phyloP scores from a whole-genome alignment of 2,329 filamentous ascomycete genomes.

The Cladobotryum protrusum region DNA sequence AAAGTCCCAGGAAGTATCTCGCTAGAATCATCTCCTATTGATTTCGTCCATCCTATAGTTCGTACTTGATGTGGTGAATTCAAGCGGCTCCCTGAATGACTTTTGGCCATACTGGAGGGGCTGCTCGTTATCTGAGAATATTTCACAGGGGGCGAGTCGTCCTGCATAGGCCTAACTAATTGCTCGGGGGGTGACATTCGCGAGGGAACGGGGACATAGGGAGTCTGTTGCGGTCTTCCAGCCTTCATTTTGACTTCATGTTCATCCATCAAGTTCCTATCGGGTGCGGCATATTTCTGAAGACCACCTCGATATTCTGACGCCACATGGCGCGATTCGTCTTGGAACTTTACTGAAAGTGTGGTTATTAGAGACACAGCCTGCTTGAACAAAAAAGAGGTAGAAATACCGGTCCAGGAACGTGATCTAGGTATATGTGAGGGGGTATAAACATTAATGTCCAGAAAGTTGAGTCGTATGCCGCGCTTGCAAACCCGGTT shows the following conservation, averaged over 20 bases:
- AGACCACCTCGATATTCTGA: conserved; percentile 81
- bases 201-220: not conserved
- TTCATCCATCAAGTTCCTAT: not conserved
- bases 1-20: not conserved
- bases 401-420: conserved; percentile 20
- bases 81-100: not conserved
- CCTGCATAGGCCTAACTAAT: not conserved
- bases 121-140: not conserved
- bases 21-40: not conserved
- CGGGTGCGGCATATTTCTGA: conserved; percentile 57
- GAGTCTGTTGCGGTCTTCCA: not conserved
- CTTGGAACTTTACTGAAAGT: conserved; percentile 65
- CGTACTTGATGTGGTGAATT: not conserved
- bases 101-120: not conserved
- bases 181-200: not conserved
- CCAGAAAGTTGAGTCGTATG: conserved; percentile 84
- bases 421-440: conserved; percentile 38
- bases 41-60: not conserved
- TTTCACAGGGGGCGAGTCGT: not conserved
- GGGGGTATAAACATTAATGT: conserved; percentile 66
- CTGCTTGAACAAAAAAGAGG: not conserved
- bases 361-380: not conserved
- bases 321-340: conserved; percentile 85
- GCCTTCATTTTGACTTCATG: not conserved
- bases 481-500: conserved; percentile 80